Percentiles rank a stretch among this genome's conserved stretches.
These are phyloP conservation scores for Pleurotus citrinopileatus DNA, from an alignment of 768 basidiomycete genomes.

Conservation along the genomic window DNA sequence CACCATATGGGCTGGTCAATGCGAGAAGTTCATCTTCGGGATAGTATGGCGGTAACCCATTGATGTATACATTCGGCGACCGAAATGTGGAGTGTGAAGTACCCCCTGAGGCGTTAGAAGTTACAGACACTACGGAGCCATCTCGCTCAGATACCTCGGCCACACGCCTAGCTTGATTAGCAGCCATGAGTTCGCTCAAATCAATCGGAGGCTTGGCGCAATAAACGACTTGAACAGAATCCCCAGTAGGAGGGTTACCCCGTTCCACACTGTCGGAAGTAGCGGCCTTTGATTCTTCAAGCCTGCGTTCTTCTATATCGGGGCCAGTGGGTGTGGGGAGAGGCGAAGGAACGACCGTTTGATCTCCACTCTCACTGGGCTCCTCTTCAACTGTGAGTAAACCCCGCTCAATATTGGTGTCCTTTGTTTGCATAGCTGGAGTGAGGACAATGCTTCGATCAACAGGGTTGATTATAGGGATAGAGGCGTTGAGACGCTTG, in stretches of 20 bases:
- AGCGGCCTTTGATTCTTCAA: neutral
- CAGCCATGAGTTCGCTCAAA: constrained; percentile 6
- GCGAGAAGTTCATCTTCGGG: constrained; percentile 77
- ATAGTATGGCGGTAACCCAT: constrained; percentile 80
- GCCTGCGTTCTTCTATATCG: neutral
- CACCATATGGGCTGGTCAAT: constrained; percentile 70
- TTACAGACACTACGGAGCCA: neutral
- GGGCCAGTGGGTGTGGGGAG: neutral
- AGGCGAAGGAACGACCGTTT: constrained; percentile 1
- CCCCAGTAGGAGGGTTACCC: neutral
- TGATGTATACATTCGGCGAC: constrained; percentile 86
- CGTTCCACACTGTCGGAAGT: neutral
- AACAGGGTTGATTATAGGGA: constrained; percentile 21
- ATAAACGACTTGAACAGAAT: neutral
- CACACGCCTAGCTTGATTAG: neutral
- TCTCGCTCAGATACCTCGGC: neutral
- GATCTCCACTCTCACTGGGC: neutral
- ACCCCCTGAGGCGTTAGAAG: neutral
- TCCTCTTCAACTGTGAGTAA: constrained; percentile 4
- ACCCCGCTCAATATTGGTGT: neutral
- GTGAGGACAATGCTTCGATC: constrained; percentile 12
- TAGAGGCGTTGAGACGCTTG: constrained; percentile 18
- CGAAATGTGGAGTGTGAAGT: constrained; percentile 20
- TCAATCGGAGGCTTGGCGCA: constrained; percentile 7
- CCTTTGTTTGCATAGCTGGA: neutral